These are phyloP conservation scores for Verbascum thapsus DNA, from an alignment of 257 asterid genomes.

Conservation along the genomic window DNA sequence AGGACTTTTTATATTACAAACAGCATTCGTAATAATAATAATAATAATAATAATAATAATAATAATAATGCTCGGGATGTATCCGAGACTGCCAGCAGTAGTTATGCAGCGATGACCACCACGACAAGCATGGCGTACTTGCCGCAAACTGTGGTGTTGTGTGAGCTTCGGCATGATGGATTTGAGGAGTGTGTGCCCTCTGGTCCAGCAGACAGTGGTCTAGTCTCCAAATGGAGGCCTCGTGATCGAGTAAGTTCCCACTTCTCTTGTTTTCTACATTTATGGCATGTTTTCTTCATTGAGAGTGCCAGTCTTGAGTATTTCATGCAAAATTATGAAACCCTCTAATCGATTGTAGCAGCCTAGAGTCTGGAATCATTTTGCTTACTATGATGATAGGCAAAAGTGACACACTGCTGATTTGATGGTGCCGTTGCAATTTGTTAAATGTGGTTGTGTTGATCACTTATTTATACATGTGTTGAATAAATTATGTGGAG, in stretches of 20 bases:
- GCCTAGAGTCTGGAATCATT: neutral
- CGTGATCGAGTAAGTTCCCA: constrained; percentile 71
- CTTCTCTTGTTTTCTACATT: neutral
- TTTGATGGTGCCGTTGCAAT: no score
- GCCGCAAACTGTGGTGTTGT: constrained; percentile 84
- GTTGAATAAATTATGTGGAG: no score
- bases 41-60: neutral
- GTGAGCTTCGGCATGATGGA: constrained; percentile 93
- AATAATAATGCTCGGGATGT: constrained; percentile 50
- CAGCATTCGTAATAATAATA: constrained; percentile 9
- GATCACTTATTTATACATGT: neutral
- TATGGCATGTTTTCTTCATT: neutral
- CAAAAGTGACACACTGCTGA: neutral
- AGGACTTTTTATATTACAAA: constrained; percentile 48
- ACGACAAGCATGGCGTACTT: constrained; percentile 85
- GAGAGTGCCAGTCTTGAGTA: neutral
- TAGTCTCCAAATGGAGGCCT: constrained; percentile 96
- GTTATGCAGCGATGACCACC: constrained; percentile 58
- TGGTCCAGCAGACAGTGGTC: constrained; percentile 87
- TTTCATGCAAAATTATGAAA: neutral
- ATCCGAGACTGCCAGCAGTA: constrained; percentile 66
- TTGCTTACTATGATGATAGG: constrained; percentile 3
- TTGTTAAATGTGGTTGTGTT: no score
- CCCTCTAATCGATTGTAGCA: neutral
- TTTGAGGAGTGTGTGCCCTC: constrained; percentile 79